Conservation (phyloP, 768 basidiomycete genomes). For the Kwoniella pini region DNA sequence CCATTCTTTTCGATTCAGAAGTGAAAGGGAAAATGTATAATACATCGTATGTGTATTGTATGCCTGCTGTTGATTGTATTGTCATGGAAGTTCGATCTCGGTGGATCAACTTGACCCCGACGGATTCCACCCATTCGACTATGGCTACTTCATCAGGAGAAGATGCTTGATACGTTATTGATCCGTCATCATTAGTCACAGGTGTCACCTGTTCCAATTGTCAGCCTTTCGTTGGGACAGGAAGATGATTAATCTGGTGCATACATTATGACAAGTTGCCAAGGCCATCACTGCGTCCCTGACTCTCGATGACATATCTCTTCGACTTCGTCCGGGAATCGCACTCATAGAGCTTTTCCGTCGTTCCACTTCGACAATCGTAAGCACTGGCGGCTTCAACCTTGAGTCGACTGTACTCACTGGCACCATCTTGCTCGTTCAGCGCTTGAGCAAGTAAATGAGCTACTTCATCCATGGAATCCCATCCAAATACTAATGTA, state of each 20-base stretch:
- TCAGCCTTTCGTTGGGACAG: background rate
- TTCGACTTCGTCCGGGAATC: slow-evolving; percentile 75
- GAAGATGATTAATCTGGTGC: slow-evolving; percentile 46
- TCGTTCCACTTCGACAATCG: slow-evolving; percentile 5
- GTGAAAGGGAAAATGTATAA: slow-evolving; percentile 98
- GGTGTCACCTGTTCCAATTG: slow-evolving; percentile 75
- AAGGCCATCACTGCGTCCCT: slow-evolving; percentile 89
- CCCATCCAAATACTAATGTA: slow-evolving; percentile 92
- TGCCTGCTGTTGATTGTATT: slow-evolving; percentile 70
- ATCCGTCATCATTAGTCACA: slow-evolving; percentile 88
- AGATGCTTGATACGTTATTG: slow-evolving; percentile 94
- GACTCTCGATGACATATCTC: slow-evolving; percentile 93
- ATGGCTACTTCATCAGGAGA: slow-evolving; percentile 99
- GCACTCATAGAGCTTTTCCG: slow-evolving; percentile 66
- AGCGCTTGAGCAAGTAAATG: slow-evolving; percentile 88
- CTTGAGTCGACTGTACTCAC: background rate
- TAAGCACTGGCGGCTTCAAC: background rate
- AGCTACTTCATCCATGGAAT: slow-evolving; percentile 98
- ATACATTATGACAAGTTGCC: slow-evolving; percentile 92
- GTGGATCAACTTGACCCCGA: slow-evolving; percentile 82
- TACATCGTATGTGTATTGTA: slow-evolving; percentile 72
- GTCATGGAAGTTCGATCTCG: slow-evolving; percentile 91
- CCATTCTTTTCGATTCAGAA: slow-evolving; percentile 98
- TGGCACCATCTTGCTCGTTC: slow-evolving; percentile 56
- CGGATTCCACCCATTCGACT: slow-evolving; percentile 93